Conservation (phyloP, 441 rosid species). For the Erysimum pusillum region DNA sequence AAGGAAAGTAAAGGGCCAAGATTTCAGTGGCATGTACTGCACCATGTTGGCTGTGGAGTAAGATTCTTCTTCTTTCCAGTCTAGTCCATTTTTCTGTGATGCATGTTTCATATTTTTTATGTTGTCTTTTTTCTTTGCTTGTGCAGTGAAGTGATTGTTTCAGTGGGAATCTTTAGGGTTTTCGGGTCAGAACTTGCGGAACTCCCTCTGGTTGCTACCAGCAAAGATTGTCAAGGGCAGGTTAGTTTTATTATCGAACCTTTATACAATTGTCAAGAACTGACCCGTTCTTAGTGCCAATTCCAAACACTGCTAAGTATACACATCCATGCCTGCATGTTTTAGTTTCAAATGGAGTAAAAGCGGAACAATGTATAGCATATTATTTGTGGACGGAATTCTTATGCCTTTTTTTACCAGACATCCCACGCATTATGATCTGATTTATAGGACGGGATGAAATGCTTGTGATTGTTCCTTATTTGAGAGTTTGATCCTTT, state of each 20-base stretch:
- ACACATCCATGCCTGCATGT: neutral
- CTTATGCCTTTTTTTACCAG: neutral
- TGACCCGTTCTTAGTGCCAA: neutral
- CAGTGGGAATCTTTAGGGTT: constrained; percentile 80
- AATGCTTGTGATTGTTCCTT: constrained; percentile 19
- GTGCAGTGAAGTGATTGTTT: constrained; percentile 80
- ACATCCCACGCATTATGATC: neutral
- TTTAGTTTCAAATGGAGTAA: neutral
- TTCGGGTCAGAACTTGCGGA: constrained; percentile 90
- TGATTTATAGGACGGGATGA: neutral
- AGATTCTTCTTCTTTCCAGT: constrained; percentile 44
- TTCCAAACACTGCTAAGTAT: neutral
- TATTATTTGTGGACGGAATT: neutral
- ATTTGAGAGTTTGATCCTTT: neutral
- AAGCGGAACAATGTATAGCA: neutral
- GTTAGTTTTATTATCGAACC: constrained; percentile 37
- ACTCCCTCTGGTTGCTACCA: constrained; percentile 90
- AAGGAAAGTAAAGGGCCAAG: constrained; percentile 65
- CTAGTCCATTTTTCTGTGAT: constrained; percentile 14
- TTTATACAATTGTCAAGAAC: neutral
- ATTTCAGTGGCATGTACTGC: constrained; percentile 86
- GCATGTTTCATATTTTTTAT: neutral
- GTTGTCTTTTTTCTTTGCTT: constrained; percentile 9
- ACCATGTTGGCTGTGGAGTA: constrained; percentile 83
- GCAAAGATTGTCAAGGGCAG: constrained; percentile 72